Base-by-base conservation (phyloP, 768 basidiomycete genomes). In the Leucosporidium scottii region DNA sequence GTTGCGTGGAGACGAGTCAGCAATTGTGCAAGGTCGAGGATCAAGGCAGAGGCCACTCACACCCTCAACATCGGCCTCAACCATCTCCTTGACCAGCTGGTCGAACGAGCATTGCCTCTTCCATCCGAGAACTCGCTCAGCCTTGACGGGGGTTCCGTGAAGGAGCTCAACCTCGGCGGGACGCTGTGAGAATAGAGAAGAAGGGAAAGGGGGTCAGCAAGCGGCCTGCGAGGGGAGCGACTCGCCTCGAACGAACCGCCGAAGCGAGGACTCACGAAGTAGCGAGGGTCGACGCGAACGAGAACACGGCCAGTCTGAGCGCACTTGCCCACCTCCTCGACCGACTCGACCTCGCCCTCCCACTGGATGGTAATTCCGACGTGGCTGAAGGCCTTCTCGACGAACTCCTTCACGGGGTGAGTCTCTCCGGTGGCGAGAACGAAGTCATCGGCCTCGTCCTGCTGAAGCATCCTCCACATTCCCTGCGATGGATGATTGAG, bases 401-500 rank as follows among this genome's bases (percentile, higher is more conserved):
- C 90, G 73, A 86, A 96, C 80, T 97, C 92, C 65, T 90, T 86
- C 30, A 98, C 93, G 50, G 86, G 86, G 78, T 98, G 93, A 34
- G 91, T 97, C 82, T 98, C 94, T 31, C 92, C 92, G 1, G 92
- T 96, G 0, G 93, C 92, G 56, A 96, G 89, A 61, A 96, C 92
- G 75, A 90, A 98, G 80, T 98, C 93, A 12, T 92, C 85, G 1
- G 93, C 81, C 27, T 75, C 68, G 9, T 86, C 82, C 78, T 94
- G 91, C 78, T 98, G 93, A 55, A 97, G 85, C 85, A 98, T 92
- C 76, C 83, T 83, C 92, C 93, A 96, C 93, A 96, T 27, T 51
- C 60, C 20, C 23, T 61, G 34, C n/a, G 31, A 53, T 44, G 9
- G 5, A 10, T 10, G 34, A 34, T 4, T 10, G 34, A 4, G 34